Conservation (phyloP, 352 stramenopile genomes). For the Globisporangium perplexum region DNA sequence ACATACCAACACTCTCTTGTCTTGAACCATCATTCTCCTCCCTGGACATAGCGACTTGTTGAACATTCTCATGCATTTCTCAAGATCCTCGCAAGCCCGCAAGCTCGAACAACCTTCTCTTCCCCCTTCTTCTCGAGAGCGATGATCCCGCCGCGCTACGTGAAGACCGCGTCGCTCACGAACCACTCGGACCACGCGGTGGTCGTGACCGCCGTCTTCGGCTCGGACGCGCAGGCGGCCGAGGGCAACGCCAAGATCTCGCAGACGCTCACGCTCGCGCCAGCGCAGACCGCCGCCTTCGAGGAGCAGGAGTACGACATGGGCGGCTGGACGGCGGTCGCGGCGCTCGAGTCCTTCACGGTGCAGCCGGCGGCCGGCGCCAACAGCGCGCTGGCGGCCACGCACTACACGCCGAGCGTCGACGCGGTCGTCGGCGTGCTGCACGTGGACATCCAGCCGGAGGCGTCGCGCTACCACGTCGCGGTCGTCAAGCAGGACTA, state of each 20-base stretch:
- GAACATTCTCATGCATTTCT: too few species aligned
- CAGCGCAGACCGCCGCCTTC: conserved; percentile 29
- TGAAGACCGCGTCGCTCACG: conserved; percentile 65
- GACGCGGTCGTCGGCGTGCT: conserved; percentile 51
- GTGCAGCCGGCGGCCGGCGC: conserved; percentile 30
- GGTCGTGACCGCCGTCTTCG: conserved; percentile 58
- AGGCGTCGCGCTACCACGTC: conserved; percentile 31
- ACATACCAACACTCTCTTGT: too few species aligned
- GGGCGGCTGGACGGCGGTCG: conserved; percentile 61
- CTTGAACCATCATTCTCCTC: too few species aligned
- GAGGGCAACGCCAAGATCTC: conserved; percentile 62
- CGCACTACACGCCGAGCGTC: conserved; percentile 50
- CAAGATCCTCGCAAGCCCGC: too few species aligned
- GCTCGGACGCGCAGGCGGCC: conserved; percentile 61
- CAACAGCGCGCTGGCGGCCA: conserved; percentile 22
- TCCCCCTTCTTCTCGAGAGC: background rate
- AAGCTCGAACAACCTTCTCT: too few species aligned
- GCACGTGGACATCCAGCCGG: conserved; percentile 48
- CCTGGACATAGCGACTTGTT: too few species aligned
- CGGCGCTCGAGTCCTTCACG: conserved; percentile 49
- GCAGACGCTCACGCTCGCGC: conserved; percentile 43
- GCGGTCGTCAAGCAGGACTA: conserved; percentile 34
- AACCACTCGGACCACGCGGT: conserved; percentile 56
- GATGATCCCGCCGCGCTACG: conserved; percentile 48
- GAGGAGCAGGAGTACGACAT: conserved; percentile 77